Evolutionary conservation across 805 yeast genomes (phyloP).

Genomic region (Metschnikowia gruessii): DNA sequence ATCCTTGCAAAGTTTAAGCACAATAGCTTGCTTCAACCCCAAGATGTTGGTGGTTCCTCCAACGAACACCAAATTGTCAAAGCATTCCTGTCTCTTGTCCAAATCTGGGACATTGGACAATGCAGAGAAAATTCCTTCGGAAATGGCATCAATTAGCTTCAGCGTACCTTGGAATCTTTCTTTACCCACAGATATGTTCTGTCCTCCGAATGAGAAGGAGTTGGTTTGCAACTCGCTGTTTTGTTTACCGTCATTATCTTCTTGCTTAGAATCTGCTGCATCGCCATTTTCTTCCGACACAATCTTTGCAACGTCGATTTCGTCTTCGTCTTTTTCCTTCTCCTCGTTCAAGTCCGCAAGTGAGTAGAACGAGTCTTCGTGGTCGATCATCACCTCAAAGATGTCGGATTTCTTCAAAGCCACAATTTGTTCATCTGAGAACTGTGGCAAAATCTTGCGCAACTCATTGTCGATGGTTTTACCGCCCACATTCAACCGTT

Average conservation of each 20-base stretch:
- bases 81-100: conserved; percentile 72
- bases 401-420: conserved; percentile 70
- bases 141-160: conserved; percentile 52
- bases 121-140: conserved; percentile 51
- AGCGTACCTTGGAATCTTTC: conserved; percentile 84
- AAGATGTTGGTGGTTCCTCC: conserved; percentile 76
- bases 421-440: conserved; percentile 60
- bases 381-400: conserved; percentile 74
- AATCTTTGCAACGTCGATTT: conserved; percentile 84
- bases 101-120: conserved; percentile 62
- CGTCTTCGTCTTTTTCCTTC: conserved; percentile 52
- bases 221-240: conserved; percentile 77
- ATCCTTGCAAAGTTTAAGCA: conserved; percentile 55
- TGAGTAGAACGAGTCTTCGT: conserved; percentile 63
- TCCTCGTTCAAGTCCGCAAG: conserved; percentile 42
- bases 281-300: conserved; percentile 66
- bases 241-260: conserved; percentile 37
- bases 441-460: conserved; percentile 52
- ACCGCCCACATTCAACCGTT: conserved; percentile 61
- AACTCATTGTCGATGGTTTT: conserved; percentile 55
- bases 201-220: conserved; percentile 55
- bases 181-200: conserved; percentile 70
- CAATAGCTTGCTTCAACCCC: conserved; percentile 72
- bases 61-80: conserved; percentile 74
- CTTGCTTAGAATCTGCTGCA: conserved; percentile 31